A percentile compares a stretch with the other conserved stretches of the same genome.
phyloP scores from a whole-genome alignment of 192 early-diverging fungal species.

The Geosiphon pyriformis region DNA sequence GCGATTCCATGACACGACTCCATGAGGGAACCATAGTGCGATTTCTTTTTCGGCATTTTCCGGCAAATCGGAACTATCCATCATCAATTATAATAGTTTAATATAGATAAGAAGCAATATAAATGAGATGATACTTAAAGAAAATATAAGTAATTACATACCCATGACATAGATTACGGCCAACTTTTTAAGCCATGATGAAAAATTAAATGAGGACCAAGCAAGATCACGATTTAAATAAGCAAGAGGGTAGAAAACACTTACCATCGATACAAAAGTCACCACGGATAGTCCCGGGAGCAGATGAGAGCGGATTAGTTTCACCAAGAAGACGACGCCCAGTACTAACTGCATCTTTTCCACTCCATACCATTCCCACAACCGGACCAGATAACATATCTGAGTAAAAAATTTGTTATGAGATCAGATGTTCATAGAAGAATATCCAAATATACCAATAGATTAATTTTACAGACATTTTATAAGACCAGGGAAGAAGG shows the following conservation, averaged over 20 bases:
- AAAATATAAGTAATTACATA: not conserved
- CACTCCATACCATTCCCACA: conserved; percentile 91
- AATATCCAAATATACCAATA: not conserved
- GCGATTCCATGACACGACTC: conserved; percentile 56
- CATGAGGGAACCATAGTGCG: conserved; percentile 75
- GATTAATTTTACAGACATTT: conserved; percentile 10
- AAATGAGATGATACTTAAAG: not conserved
- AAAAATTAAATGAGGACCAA: not conserved
- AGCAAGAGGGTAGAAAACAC: not conserved
- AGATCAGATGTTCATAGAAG: not conserved
- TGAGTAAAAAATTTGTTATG: too few species aligned
- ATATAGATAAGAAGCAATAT: not conserved
- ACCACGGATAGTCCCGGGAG: conserved; percentile 93
- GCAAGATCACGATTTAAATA: not conserved
- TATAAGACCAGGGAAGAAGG: conserved; percentile 85
- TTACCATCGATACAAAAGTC: conserved; percentile 84
- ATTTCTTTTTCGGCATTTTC: conserved; percentile 88
- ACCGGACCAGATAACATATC: conserved; percentile 93
- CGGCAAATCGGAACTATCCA: conserved; percentile 84
- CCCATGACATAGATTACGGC: conserved; percentile 89
- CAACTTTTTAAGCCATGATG: conserved; percentile 26
- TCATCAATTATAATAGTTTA: conserved; percentile 57
- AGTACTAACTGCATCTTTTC: conserved; percentile 85
- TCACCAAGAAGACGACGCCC: conserved; percentile 84
- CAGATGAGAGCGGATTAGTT: conserved; percentile 86